Conservation (phyloP, 202 grass and related monocot species). For the Tripidium arundinaceum region DNA sequence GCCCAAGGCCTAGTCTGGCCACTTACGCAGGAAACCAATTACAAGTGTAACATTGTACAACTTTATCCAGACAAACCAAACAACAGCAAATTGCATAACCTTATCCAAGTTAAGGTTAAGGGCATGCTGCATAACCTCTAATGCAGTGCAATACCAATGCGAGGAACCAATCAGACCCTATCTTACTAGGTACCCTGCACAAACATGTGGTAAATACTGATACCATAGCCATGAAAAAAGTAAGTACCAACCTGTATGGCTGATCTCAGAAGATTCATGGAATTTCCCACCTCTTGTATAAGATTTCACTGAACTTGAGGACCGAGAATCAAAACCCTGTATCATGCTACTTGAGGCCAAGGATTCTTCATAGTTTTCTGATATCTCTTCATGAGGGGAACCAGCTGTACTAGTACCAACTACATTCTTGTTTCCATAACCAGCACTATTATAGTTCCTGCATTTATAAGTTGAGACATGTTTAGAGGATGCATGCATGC, state of each 20-base stretch:
- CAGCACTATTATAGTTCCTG: constrained; percentile 30
- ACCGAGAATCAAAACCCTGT: constrained; percentile 12
- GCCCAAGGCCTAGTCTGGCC: neutral
- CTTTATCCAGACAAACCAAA: neutral
- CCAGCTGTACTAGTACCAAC: constrained; percentile 26
- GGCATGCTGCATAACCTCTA: neutral
- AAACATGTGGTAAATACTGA: constrained; percentile 10
- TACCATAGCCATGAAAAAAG: constrained; percentile 8
- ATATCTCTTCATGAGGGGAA: neutral
- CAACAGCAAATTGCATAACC: neutral
- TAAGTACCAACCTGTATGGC: constrained; percentile 44
- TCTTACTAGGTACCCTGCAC: neutral
- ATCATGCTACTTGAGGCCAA: constrained; percentile 40
- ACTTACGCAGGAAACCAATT: neutral
- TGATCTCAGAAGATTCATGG: constrained; percentile 32
- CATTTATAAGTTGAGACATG: constrained; percentile 45
- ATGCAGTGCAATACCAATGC: neutral
- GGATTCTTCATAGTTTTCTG: constrained; percentile 35
- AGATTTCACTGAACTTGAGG: constrained; percentile 46
- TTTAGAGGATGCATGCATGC: constrained; percentile 1
- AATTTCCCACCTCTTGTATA: constrained; percentile 31
- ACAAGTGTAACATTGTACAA: neutral
- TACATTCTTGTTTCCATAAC: constrained; percentile 42
- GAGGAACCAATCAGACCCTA: neutral
- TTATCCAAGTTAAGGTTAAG: neutral